Evolutionary conservation across 257 asterid genomes (phyloP), one percentile per base, ranked within the genome.

Genomic region (Capsicum baccatum): DNA sequence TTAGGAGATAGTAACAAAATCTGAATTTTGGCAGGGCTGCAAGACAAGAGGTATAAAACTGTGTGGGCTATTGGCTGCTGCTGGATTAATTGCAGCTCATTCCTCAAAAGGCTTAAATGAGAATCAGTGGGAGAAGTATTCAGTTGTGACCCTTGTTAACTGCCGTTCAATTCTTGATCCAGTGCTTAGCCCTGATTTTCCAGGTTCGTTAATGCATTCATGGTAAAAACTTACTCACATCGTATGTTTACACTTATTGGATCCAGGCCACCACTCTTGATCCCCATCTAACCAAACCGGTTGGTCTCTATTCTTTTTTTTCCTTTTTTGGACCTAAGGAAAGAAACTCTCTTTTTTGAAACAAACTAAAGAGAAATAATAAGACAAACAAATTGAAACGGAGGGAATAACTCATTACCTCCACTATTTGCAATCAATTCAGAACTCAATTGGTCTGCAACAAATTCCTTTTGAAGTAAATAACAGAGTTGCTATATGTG

Each of bases 111-210:
- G 83, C 70, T 52, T 92, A 83, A 91, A 93, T 0, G 91, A 83
- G 44, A 88, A 85, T 81, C 93, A 91, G 59, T 92, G 89, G 90
- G 97, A 93, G 85, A 96, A 94, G 86, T 96, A 93, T 52, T 94
- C 92, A 0, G 91, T 92, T 11, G 95, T 89, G 13, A 91, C 97
- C 0, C 97, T 96, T 26, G 69, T 91, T 63, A 95, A 96, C 87
- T 93, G 98, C 83, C 97, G 98, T 33, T 85, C 99, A 9, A 35
- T 91, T 84, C 98, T 96, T 35, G 98, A 96, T 83, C 98, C 98
- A 0, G 92, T 73, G 56, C 98, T 94, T 80, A 90, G 84, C 79
- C 83, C 84, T 86, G 56, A 88, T 69, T 92, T 92, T 84, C 83
- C 88, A 44, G 98, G 98, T 96, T 84, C 62, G 95, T 82, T 39